Evolutionary conservation across 768 basidiomycete genomes (phyloP).

Genomic region (Tubosaeta brunneosetosa): DNA sequence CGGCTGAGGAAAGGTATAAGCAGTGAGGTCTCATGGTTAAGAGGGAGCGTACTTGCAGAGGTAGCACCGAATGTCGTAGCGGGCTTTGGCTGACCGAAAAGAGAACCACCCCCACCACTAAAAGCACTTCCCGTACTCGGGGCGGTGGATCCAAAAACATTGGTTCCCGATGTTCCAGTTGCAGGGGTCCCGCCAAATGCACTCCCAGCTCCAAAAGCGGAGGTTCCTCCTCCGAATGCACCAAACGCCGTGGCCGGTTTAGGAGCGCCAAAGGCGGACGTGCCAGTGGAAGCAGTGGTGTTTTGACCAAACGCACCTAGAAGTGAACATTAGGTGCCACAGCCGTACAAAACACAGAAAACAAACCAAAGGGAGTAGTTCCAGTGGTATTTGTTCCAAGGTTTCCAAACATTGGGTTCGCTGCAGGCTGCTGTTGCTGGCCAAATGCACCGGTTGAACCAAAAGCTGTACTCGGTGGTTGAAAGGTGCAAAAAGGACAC

Average conservation of each 20-base stretch:
- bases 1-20: slow-evolving; percentile 26
- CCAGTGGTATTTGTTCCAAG: slow-evolving; percentile 36
- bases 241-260: slow-evolving; percentile 77
- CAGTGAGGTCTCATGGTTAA: not conserved
- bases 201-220: slow-evolving; percentile 40
- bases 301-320: slow-evolving; percentile 41
- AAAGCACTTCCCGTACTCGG: slow-evolving; percentile 34
- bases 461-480: slow-evolving; percentile 42
- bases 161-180: slow-evolving; percentile 29
- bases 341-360: not conserved
- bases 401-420: slow-evolving; percentile 81
- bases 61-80: slow-evolving; percentile 41
- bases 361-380: slow-evolving; percentile 34
- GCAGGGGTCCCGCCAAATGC: slow-evolving; percentile 38
- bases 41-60: slow-evolving; percentile 27
- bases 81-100: slow-evolving; percentile 57
- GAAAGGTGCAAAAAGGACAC: slow-evolving; percentile 23
- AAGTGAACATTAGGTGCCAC: slow-evolving; percentile 1
- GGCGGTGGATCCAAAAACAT: slow-evolving; percentile 33
- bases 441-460: slow-evolving; percentile 55
- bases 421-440: slow-evolving; percentile 61
- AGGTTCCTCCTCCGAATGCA: slow-evolving; percentile 60
- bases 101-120: slow-evolving; percentile 41
- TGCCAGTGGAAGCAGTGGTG: slow-evolving; percentile 32
- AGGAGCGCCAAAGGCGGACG: slow-evolving; percentile 55